Evolutionary conservation across 345 rosid genomes (phyloP), one percentile per base, ranked within the genome.

Genomic region (Balakata baccata): DNA sequence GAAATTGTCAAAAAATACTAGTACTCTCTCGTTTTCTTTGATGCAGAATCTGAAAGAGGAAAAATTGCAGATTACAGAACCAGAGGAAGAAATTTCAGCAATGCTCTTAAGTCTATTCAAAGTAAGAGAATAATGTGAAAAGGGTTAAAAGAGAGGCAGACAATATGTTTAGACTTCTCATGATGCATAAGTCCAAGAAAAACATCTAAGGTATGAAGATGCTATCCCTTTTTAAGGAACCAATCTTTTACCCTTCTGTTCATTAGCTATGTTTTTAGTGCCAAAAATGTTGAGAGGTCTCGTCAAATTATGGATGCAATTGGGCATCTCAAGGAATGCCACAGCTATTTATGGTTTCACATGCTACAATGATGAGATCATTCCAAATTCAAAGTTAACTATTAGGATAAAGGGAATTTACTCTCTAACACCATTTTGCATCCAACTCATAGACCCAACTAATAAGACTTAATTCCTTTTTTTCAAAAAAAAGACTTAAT

Each of bases 1-100:
- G 75, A 52, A 64, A 68, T 75, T 68, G 81, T 72, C 81, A 77
- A 79, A 52, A 66, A 66, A 20, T 34, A 51, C 78, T 14, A 74
- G 79, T 50, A 71, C 84, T 51, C 73, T 46, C 22, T 58, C 75
- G 70, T 66, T 73, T 57, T 51, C 41, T 39, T 49, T 51, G 54
- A 23, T 49, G 63, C 69, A 71, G 74, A 71, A 68, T 49, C 64
- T 72, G 20, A 64, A 77, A 52, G 16, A n/a, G 63, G 59, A 46
- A 47, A 60, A 54, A 6, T 45, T 51, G 64, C 66, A 60, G 51
- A 57, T 18, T 11, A 51, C 45, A 65, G 59, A 57, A 50, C 38
- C 23, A 8, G 3, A 2, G 41, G 8, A 12, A 43, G 53, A 57
- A 53, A n/a, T 56, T 57, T 71, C 6, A 41, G 22, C 64, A 37